Percentiles rank a stretch among this genome's conserved stretches.
phyloP scores from a whole-genome alignment of 345 rosid species.

The Aegle marmelos region DNA sequence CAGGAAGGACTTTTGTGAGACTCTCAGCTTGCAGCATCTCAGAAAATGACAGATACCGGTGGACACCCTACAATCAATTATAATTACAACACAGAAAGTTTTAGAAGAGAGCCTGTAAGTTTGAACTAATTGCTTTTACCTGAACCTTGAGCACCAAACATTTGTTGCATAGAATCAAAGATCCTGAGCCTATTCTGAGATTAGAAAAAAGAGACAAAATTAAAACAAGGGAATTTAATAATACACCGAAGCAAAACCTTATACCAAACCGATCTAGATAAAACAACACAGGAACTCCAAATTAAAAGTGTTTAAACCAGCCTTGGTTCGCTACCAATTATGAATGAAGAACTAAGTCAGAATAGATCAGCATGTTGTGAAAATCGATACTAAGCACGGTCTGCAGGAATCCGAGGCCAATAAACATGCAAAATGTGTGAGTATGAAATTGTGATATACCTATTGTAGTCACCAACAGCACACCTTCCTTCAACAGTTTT shows the following conservation, averaged over 20 bases:
- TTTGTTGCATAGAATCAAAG: slow-evolving; percentile 56
- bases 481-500: slow-evolving; percentile 87
- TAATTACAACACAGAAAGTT: neutral
- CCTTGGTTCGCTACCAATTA: neutral
- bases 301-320: neutral
- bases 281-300: neutral
- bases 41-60: slow-evolving; percentile 48
- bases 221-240: neutral
- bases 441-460: slow-evolving; percentile 26
- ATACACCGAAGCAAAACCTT: neutral
- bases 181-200: slow-evolving; percentile 56
- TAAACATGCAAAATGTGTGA: neutral
- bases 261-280: neutral
- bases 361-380: neutral
- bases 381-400: too few species aligned
- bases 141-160: slow-evolving; percentile 67
- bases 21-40: slow-evolving; percentile 65
- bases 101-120: neutral
- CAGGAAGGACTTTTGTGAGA: slow-evolving; percentile 65
- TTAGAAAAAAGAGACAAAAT: slow-evolving; percentile 10
- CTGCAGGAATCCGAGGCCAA: neutral
- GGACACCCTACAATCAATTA: slow-evolving; percentile 44
- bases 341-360: neutral
- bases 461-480: slow-evolving; percentile 59
- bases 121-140: slow-evolving; percentile 36